Evolutionary conservation across 306 rosid genomes (phyloP), one percentile per base, ranked within the genome.

Genomic region (Cicer bijugum): DNA sequence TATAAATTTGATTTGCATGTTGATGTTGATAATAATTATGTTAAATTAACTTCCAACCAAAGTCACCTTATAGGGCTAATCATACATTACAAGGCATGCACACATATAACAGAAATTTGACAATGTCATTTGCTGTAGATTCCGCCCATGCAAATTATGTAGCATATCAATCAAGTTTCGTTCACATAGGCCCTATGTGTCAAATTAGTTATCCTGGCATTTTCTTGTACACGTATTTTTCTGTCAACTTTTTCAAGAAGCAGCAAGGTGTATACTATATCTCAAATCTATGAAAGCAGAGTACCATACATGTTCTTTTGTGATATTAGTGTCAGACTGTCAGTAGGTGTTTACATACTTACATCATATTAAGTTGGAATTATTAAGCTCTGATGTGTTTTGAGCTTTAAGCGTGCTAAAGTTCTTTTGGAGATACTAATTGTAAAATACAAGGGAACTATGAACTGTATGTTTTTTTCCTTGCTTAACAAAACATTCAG

Each of bases 281-380:
- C 58, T 65, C 53, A 47, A 61, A 23, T 62, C 57, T 73, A 44
- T 52, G 59, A 38, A 35, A 55, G 47, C 19, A 56, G 16, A 57
- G 61, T 62, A 67, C 38, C 44, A 23, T 17, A 53, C 16, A 43
- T 71, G 44, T 76, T 76, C 60, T 48, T 81, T 71, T 76, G 66
- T 37, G 75, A 65, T 72, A 17, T 65, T 6, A 2, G 28, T 72
- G 6, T 52, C 64, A n/a, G 38, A 44, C 11, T 56, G 65, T 19
- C 35, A 28, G 35, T 28, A 28, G 35, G 51, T 55, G 61, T 43
- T 28, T 28, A 28, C 35, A 28, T 28, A 28, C 35, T 28, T 40
- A 14, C 74, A 61, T 48, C 37, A 55, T 57, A 64, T 46, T 43
- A 46, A 28, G 66, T 35, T 44, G 28, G 72, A 59, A 43, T 39